phyloP scores from a whole-genome alignment of 164 flowering plant genomes.

The Magnolia changhungtana region DNA sequence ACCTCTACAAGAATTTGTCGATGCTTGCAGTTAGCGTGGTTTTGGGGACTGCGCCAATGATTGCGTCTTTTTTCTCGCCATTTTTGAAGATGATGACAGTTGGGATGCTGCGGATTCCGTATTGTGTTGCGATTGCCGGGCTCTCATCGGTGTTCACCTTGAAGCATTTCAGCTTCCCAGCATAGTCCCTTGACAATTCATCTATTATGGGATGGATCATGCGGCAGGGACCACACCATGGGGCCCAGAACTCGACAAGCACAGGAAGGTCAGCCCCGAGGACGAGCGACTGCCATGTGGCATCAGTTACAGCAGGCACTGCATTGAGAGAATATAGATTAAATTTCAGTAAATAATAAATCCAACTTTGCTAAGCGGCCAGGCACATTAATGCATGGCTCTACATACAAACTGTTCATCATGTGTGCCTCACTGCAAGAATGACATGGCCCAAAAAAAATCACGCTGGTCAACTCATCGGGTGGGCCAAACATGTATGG shows the following conservation, averaged over 20 bases:
- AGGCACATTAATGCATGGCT: no score
- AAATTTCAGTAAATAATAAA: conserved; percentile 1
- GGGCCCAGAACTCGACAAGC: conserved; percentile 92
- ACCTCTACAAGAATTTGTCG: conserved; percentile 54
- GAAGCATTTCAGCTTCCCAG: conserved; percentile 76
- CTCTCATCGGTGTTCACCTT: conserved; percentile 80
- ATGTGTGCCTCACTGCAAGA: no score
- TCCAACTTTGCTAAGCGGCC: neutral
- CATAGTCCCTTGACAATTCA: conserved; percentile 58
- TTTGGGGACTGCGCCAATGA: conserved; percentile 92
- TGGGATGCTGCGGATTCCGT: conserved; percentile 88
- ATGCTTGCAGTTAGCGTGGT: conserved; percentile 61
- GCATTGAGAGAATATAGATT: conserved; percentile 19
- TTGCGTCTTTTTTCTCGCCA: conserved; percentile 85
- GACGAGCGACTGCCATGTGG: conserved; percentile 68
- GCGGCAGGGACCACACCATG: conserved; percentile 98
- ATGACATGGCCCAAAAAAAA: no score
- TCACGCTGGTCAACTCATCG: no score
- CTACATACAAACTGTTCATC: no score
- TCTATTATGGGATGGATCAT: conserved; percentile 80
- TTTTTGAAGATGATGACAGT: conserved; percentile 80
- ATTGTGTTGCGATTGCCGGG: conserved; percentile 57
- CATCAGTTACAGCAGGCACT: conserved; percentile 59
- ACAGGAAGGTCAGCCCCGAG: conserved; percentile 54
- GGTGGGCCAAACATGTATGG: no score